Evolutionary conservation across 2,329 filamentous ascomycete species (phyloP).

Genomic region (Grosmannia huntii): DNA sequence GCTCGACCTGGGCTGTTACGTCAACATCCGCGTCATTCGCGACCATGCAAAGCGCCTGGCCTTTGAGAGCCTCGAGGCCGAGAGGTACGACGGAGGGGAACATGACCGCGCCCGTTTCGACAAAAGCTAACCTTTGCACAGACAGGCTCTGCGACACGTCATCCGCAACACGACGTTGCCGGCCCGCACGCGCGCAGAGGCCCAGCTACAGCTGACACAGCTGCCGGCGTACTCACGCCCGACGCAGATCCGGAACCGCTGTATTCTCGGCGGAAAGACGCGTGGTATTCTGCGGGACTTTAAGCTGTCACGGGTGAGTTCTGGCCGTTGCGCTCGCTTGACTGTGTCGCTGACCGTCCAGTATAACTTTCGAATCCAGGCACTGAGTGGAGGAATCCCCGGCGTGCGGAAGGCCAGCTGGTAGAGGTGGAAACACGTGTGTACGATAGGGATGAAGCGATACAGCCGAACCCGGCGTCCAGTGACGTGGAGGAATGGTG

Average conservation of each 20-base stretch:
- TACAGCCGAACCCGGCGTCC: neutral
- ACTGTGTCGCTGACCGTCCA: constrained; percentile 26
- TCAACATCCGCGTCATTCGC: constrained; percentile 78
- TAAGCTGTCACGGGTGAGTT: constrained; percentile 73
- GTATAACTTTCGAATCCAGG: constrained; percentile 90
- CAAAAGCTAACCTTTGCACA: constrained; percentile 21
- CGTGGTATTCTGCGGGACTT: constrained; percentile 89
- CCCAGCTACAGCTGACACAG: constrained; percentile 81
- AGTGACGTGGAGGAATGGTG: neutral
- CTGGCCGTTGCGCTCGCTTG: neutral
- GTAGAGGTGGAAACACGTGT: constrained; percentile 36
- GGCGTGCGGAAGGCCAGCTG: constrained; percentile 95
- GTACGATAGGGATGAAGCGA: neutral
- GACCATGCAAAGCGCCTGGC: constrained; percentile 96
- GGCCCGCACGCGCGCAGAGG: constrained; percentile 70
- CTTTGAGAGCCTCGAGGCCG: constrained; percentile 73
- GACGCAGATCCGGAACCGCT: constrained; percentile 89
- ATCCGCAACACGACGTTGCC: constrained; percentile 86
- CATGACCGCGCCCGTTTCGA: neutral
- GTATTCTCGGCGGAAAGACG: constrained; percentile 80
- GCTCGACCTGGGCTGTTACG: constrained; percentile 76
- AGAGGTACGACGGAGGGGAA: constrained; percentile 46
- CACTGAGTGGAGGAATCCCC: constrained; percentile 70
- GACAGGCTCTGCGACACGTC: constrained; percentile 86
- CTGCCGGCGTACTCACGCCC: constrained; percentile 94